These are phyloP conservation scores for Aegilops umbellulata DNA, from an alignment of 176 grass and related monocot genomes.

Conservation along the genomic window DNA sequence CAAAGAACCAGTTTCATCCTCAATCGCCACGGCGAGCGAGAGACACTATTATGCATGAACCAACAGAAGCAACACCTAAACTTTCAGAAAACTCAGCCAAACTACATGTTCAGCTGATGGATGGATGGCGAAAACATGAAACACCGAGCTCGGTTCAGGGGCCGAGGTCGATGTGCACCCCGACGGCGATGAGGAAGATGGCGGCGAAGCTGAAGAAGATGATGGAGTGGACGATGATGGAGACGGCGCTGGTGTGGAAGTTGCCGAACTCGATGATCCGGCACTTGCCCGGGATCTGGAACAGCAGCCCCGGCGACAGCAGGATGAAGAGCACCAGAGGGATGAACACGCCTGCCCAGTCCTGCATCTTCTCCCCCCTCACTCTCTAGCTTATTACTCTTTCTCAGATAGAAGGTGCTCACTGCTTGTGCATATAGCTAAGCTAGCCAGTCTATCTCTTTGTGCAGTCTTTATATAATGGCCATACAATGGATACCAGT, in stretches of 20 bases:
- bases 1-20: no score
- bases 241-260: constrained; percentile 60
- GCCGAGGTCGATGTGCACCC: constrained; percentile 48
- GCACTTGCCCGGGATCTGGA: constrained; percentile 58
- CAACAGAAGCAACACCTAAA: not conserved
- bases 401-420: no score
- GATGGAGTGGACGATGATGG: constrained; percentile 58
- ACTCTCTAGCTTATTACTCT: not conserved
- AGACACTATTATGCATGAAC: not conserved
- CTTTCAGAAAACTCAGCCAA: not conserved
- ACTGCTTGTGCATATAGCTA: no score
- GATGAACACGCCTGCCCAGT: constrained; percentile 75
- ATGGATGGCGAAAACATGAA: not conserved
- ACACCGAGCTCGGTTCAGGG: not conserved
- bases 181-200: constrained; percentile 54
- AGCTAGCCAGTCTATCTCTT: not conserved
- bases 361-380: constrained; percentile 33
- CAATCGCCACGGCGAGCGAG: not conserved
- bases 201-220: constrained; percentile 50
- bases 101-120: not conserved
- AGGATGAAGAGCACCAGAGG: constrained; percentile 62
- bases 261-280: constrained; percentile 60
- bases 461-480: not conserved
- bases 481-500: not conserved
- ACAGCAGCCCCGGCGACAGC: constrained; percentile 61